phyloP scores from a whole-genome alignment of 2,329 filamentous ascomycete genomes.

The Penicillium oxalicum region DNA sequence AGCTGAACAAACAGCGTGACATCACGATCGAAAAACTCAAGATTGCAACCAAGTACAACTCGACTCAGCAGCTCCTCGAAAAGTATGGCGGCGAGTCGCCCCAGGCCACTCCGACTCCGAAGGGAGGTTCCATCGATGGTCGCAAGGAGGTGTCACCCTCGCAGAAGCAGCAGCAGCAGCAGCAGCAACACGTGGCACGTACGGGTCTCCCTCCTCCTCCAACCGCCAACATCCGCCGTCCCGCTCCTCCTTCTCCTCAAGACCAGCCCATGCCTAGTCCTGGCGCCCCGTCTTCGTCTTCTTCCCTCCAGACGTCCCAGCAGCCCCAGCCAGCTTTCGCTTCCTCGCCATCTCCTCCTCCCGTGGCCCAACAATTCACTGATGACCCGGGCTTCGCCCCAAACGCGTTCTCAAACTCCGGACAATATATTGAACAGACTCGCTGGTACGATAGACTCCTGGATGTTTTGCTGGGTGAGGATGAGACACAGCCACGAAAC shows the following conservation, averaged over 20 bases:
- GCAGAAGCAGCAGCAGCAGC: conserved; percentile 7
- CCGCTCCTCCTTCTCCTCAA: conserved; percentile 5
- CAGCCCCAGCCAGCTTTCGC: conserved; percentile 9
- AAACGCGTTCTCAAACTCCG: conserved; percentile 39
- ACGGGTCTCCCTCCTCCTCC: conserved; percentile 56
- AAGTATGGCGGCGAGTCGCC: conserved; percentile 75
- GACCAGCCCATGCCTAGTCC: conserved; percentile 9
- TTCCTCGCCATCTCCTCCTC: conserved; percentile 7
- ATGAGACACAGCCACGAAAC: conserved; percentile 88
- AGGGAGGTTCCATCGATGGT: conserved; percentile 19
- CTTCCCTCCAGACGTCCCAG: conserved; percentile 16
- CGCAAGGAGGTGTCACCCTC: conserved; percentile 19
- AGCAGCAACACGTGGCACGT: conserved; percentile 33
- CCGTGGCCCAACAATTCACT: conserved; percentile 16
- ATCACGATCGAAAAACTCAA: conserved; percentile 92
- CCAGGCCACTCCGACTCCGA: conserved; percentile 22
- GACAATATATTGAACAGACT: conserved; percentile 39
- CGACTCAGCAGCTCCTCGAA: conserved; percentile 83
- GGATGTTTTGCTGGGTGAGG: conserved; percentile 87
- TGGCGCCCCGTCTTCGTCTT: conserved; percentile 26
- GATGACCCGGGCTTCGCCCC: conserved; percentile 44
- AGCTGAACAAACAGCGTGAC: conserved; percentile 70
- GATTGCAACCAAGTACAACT: conserved; percentile 90
- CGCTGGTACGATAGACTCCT: conserved; percentile 95
- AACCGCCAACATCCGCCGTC: conserved; percentile 56